phyloP scores from a whole-genome alignment of 768 basidiomycete genomes.

The Lentinula boryana region DNA sequence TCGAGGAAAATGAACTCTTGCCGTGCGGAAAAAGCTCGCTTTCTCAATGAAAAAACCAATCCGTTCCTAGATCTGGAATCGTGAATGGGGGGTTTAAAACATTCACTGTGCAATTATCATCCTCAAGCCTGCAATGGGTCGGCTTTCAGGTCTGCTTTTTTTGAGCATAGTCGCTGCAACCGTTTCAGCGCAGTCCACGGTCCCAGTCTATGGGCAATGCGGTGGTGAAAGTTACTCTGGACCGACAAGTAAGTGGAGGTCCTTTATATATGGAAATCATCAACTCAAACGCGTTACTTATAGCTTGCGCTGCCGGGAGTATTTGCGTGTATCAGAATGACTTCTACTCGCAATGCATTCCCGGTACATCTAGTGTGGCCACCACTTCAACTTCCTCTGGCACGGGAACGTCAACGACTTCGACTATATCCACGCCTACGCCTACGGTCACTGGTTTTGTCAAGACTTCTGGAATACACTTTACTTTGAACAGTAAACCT shows the following conservation, averaged over 20 bases:
- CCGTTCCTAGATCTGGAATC: background rate
- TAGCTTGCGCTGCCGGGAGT: constrained; percentile 27
- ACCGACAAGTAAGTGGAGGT: background rate
- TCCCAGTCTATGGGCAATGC: constrained; percentile 1
- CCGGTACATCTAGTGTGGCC: constrained; percentile 1
- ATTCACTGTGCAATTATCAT: background rate
- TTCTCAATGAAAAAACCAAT: background rate
- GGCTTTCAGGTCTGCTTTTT: background rate
- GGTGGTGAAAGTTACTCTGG: background rate
- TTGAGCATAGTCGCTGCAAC: background rate
- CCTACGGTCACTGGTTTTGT: constrained; percentile 21
- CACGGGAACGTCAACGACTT: constrained; percentile 9
- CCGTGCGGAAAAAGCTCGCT: background rate
- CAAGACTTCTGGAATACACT: constrained; percentile 32
- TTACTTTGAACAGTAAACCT: constrained; percentile 29
- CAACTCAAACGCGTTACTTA: background rate
- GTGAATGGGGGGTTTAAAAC: background rate
- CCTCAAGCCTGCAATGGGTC: background rate
- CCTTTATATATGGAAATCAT: background rate
- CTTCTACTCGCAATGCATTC: constrained; percentile 30
- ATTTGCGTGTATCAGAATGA: constrained; percentile 22
- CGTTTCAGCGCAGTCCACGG: background rate
- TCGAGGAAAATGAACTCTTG: background rate
- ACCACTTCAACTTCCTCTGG: constrained; percentile 9
- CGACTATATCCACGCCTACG: constrained; percentile 9